Conservation (phyloP, 257 asterid species). For the Gentiana dahurica region DNA sequence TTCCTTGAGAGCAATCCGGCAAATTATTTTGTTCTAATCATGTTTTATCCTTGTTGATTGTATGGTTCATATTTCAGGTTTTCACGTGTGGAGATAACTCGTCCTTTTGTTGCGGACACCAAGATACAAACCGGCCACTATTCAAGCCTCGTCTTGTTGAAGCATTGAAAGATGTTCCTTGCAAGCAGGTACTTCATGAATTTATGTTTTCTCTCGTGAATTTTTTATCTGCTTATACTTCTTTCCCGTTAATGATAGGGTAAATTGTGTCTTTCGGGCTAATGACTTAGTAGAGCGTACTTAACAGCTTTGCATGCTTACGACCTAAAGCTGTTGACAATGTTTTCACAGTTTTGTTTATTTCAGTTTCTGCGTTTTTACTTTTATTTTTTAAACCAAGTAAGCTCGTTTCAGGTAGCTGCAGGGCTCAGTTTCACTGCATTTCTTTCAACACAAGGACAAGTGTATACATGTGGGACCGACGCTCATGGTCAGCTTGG, state of each 20-base stretch:
- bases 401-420: slow-evolving; percentile 50
- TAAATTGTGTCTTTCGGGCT: too few species aligned
- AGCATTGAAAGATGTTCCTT: slow-evolving; percentile 49
- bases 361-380: neutral
- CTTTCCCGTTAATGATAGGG: neutral
- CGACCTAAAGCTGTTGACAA: too few species aligned
- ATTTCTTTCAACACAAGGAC: slow-evolving; percentile 66
- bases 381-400: slow-evolving; percentile 7
- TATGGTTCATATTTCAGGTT: slow-evolving; percentile 28
- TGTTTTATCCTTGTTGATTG: neutral
- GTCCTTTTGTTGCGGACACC: slow-evolving; percentile 75
- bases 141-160: slow-evolving; percentile 73
- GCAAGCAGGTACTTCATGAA: slow-evolving; percentile 50
- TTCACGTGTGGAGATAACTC: slow-evolving; percentile 87
- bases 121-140: slow-evolving; percentile 58
- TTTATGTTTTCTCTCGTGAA: neutral
- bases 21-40: neutral
- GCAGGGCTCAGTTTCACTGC: slow-evolving; percentile 77
- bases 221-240: neutral
- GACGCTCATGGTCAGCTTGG: slow-evolving; percentile 81
- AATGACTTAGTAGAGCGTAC: neutral
- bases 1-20: too few species aligned
- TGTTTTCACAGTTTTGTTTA: too few species aligned
- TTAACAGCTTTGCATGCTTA: too few species aligned
- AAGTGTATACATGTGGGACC: slow-evolving; percentile 67